A percentile compares a stretch with the other conserved stretches of the same genome.
Evolutionary conservation across 768 basidiomycete species (phyloP).

Genomic region (Lepiota venenata): DNA sequence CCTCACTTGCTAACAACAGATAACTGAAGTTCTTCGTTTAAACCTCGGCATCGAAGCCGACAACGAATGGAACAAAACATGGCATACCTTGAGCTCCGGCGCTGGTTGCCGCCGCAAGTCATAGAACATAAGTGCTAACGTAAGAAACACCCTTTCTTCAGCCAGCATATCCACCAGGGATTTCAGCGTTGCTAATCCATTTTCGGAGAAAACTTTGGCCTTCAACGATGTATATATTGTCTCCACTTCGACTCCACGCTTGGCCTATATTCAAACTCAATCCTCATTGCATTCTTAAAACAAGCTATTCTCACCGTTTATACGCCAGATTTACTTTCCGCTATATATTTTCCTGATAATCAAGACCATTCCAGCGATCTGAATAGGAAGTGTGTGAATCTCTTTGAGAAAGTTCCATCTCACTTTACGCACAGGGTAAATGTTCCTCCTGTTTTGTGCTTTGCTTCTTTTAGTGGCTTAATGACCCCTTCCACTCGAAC

Average conservation of each 20-base stretch:
- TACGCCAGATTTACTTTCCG: slow-evolving; percentile 1
- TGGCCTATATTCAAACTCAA: slow-evolving; percentile 8
- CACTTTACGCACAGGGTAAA: slow-evolving; percentile 10
- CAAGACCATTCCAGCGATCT: slow-evolving; percentile 16
- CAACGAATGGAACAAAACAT: not conserved
- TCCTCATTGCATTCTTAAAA: not conserved
- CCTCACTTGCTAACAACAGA: no score
- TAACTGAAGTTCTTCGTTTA: not conserved
- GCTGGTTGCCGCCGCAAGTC: slow-evolving; percentile 12
- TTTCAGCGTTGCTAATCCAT: slow-evolving; percentile 14
- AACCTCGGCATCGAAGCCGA: not conserved
- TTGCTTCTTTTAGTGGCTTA: slow-evolving; percentile 8
- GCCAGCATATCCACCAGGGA: slow-evolving; percentile 12
- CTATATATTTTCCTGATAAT: slow-evolving; percentile 12
- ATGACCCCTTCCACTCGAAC: slow-evolving; percentile 8
- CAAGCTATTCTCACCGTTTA: slow-evolving; percentile 14
- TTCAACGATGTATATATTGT: slow-evolving; percentile 12
- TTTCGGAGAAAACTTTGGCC: slow-evolving; percentile 13
- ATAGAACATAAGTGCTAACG: slow-evolving; percentile 12
- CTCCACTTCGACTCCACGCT: slow-evolving; percentile 6
- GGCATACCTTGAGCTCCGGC: slow-evolving; percentile 9
- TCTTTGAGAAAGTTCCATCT: not conserved
- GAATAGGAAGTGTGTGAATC: not conserved
- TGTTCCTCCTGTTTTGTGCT: slow-evolving; percentile 13
- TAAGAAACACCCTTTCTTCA: slow-evolving; percentile 18